phyloP scores from a whole-genome alignment of 1,139 yeast genomes.

The Wickerhamomyces sp. region DNA sequence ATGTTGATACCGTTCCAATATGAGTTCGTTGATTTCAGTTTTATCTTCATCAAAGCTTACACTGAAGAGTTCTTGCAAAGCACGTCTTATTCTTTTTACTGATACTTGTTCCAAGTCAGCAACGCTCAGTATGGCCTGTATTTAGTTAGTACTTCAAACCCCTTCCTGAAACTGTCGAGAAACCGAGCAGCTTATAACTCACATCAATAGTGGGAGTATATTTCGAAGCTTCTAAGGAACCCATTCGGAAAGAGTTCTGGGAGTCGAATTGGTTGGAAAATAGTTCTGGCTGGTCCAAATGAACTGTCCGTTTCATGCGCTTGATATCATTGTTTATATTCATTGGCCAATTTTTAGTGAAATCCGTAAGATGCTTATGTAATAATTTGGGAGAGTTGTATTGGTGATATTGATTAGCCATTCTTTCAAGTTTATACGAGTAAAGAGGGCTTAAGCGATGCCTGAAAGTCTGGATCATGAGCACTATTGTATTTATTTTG shows the following conservation, averaged over 20 bases:
- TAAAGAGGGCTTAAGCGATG: too few relatives aligned
- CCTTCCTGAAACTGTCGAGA: too few relatives aligned
- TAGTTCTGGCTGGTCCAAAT: neutral
- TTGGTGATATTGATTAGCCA: too few relatives aligned
- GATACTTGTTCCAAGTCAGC: constrained; percentile 69
- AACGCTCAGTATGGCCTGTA: constrained; percentile 66
- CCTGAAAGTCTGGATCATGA: too few relatives aligned
- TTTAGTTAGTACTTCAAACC: constrained; percentile 1
- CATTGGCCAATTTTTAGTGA: too few relatives aligned
- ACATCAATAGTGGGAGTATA: constrained; percentile 71
- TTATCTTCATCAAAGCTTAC: constrained; percentile 49
- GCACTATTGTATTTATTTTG: too few relatives aligned
- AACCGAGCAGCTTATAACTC: constrained; percentile 29
- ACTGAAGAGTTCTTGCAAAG: constrained; percentile 63
- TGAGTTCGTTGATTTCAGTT: constrained; percentile 56
- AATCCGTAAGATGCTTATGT: too few relatives aligned
- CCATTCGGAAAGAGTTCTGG: neutral
- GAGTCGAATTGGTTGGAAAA: neutral
- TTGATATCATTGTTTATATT: too few relatives aligned
- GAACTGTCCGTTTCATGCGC: too few relatives aligned
- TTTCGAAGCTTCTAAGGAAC: constrained; percentile 23
- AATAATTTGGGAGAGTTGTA: too few relatives aligned
- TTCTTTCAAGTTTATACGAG: too few relatives aligned
- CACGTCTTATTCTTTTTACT: constrained; percentile 66
- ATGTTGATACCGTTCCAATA: constrained; percentile 54